A percentile compares a stretch with the other conserved stretches of the same genome.
These are phyloP conservation scores for Cordyceps sp. DNA, from an alignment of 2,329 filamentous ascomycete genomes.

Conservation along the genomic window DNA sequence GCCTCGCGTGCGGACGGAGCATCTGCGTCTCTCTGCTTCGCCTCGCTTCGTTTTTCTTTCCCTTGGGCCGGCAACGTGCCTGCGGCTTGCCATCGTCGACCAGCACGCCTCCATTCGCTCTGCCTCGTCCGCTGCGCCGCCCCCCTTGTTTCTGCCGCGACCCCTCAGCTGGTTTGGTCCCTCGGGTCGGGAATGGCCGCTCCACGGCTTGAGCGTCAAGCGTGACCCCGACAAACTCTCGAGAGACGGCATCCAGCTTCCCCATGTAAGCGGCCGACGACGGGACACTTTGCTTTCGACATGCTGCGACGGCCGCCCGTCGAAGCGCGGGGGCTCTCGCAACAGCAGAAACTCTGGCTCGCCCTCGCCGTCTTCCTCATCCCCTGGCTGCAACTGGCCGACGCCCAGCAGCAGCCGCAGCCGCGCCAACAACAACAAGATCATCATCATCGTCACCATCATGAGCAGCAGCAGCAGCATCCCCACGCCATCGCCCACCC, in stretches of 20 bases:
- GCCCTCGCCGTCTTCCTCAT: slow-evolving; percentile 42
- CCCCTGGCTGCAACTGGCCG: slow-evolving; percentile 36
- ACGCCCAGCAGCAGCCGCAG: slow-evolving; percentile 47
- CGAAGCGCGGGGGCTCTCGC: slow-evolving; percentile 32
- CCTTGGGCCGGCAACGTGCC: no score
- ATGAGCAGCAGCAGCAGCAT: no score
- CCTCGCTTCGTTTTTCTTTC: no score
- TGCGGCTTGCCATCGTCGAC: no score
- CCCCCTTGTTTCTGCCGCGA: no score
- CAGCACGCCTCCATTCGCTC: no score
- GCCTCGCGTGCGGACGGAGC: no score
- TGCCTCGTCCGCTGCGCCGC: no score
- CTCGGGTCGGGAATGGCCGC: slow-evolving; percentile 5
- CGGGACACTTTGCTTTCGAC: slow-evolving; percentile 5
- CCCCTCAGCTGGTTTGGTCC: background rate
- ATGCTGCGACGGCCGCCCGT: slow-evolving; percentile 51
- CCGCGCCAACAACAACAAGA: slow-evolving; percentile 2
- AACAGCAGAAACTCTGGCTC: slow-evolving; percentile 30
- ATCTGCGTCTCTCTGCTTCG: no score
- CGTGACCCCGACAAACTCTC: background rate
- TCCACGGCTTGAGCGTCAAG: background rate
- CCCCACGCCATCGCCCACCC: no score
- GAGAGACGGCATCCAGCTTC: background rate
- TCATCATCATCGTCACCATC: background rate
- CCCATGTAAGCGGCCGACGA: slow-evolving; percentile 5